Percentiles rank a stretch among this genome's conserved stretches.
These are phyloP conservation scores for Phytophthora podocarpi DNA, from an alignment of 352 stramenopile species.

Conservation along the genomic window DNA sequence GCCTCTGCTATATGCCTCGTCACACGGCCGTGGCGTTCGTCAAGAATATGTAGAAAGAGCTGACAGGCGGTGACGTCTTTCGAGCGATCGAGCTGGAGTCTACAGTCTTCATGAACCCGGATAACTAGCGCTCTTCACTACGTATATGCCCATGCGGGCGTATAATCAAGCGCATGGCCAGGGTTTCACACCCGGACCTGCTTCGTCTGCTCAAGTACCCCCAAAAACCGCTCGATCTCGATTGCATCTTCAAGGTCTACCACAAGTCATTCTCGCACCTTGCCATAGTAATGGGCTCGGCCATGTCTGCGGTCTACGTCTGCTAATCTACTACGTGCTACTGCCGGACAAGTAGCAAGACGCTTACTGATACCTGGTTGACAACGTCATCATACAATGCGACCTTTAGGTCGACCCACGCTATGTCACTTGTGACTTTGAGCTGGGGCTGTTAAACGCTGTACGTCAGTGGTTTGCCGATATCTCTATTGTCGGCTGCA, in stretches of 20 bases:
- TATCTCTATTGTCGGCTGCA: constrained; percentile 12
- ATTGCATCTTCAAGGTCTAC: neutral
- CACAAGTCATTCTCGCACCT: neutral
- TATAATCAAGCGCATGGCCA: neutral
- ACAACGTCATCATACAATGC: constrained; percentile 11
- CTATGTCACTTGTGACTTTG: constrained; percentile 16
- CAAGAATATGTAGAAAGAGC: neutral
- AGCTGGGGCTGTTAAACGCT: constrained; percentile 14
- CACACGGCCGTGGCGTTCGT: neutral
- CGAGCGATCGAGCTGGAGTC: neutral
- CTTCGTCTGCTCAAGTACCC: neutral
- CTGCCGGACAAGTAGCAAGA: constrained; percentile 5
- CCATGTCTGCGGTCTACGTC: neutral
- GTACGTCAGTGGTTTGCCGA: constrained; percentile 8
- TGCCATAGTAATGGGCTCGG: constrained; percentile 1
- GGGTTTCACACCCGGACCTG: neutral
- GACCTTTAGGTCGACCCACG: neutral
- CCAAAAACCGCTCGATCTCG: neutral
- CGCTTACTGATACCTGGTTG: neutral
- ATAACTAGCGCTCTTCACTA: neutral
- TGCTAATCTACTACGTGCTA: constrained; percentile 2
- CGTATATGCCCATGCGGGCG: neutral
- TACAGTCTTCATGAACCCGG: neutral
- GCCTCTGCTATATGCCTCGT: neutral
- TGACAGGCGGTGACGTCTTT: neutral